Base-by-base conservation (phyloP, 176 grass and related monocot genomes). In the Musa beccarii region DNA sequence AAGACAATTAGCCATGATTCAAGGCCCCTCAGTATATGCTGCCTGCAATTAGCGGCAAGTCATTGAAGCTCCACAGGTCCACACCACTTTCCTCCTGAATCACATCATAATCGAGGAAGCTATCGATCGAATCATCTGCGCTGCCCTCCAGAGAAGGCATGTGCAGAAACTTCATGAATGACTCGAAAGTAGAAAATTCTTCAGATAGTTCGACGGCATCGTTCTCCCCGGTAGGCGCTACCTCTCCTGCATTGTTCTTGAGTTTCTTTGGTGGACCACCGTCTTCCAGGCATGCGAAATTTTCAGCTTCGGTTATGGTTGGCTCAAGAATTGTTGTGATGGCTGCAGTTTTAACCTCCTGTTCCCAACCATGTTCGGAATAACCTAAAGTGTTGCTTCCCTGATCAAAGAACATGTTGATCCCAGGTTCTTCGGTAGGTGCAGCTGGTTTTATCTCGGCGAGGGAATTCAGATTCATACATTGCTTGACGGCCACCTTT, bases 11-110 rank as follows among this genome's bases (percentile, higher is more conserved):
- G 53, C 34, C 49, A 51, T 70, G 21, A 49, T 10, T 13, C 73
- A 74, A 63, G 25, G 22, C 50, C 24, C 65, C 68, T 91, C 82
- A 83, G 17, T 87, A 87, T 52, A 78, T 70, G 66, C 77, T 75
- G 51, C 85, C 89, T 72, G 80, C 85, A 63, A 85, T 49, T 11
- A 6, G 70, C 15, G 87, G 75, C 51, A 91, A 83, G 79, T 91
- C 89, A 56, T 80, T 85, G 1, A 91, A 80, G 82, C 79, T 75
- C 89, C 89, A 91, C 51, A 88, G 53, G 51, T 78, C 78, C 43
- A 72, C 80, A 9, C 12, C 82, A 50, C 22, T 80, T 56, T 78
- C 83, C 20, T 73, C 66, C 19, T 79, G 81, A 51, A 68, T 78
- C 8, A 55, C 28, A 65, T 76, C 66, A 22, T 63, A 70, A 74